Evolutionary conservation across 2,329 filamentous ascomycete genomes (phyloP), one percentile per base, ranked within the genome.

Genomic region (Daldinia sp.): DNA sequence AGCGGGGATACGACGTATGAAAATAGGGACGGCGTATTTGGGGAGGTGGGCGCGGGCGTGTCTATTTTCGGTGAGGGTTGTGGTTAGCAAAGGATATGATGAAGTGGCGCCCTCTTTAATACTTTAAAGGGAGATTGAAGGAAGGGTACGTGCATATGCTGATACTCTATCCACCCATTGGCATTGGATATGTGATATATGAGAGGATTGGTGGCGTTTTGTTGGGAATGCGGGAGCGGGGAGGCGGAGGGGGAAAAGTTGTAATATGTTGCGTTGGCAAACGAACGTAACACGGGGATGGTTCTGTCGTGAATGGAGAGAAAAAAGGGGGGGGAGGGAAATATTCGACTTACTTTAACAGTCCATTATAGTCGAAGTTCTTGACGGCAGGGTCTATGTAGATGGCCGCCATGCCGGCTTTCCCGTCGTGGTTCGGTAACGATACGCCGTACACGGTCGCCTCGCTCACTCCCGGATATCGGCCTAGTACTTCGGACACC

Each of bases 1-100:
- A 32, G 79, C 79, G 39, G 82, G 77, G 19, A 90, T 82, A 15
- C 92, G 76, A 0, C 90, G 81, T 39, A 93, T 70, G 77, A 94
- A 94, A 1, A 93, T 77, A 0, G 91, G 91, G 1, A 94, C 89
- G 0, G 91, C 91, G 71, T 93, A 94, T 64, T 83, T 84, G 0
- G 91, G 91, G 19, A 94, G 78, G 51, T 85, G 81, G 11, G 81
- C 80, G 5, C 85, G 82, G 2, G 83, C 81, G 71, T 89, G 83
- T 63, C 80, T 81, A 48, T 11, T 60, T 30, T 27, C 30, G 27
- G 29, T 6, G 7, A 19, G 39, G 27, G 3, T 11, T 39, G 47
- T 34, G 3, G 45, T 61, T 45, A 51, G 17, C 32, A 15, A 35
- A 37, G 21, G 7, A 25, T n/a, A n/a, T n/a, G 17, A 27, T 25